Evolutionary conservation across 345 rosid species (phyloP).

Genomic region (Ceriops zippeliana): DNA sequence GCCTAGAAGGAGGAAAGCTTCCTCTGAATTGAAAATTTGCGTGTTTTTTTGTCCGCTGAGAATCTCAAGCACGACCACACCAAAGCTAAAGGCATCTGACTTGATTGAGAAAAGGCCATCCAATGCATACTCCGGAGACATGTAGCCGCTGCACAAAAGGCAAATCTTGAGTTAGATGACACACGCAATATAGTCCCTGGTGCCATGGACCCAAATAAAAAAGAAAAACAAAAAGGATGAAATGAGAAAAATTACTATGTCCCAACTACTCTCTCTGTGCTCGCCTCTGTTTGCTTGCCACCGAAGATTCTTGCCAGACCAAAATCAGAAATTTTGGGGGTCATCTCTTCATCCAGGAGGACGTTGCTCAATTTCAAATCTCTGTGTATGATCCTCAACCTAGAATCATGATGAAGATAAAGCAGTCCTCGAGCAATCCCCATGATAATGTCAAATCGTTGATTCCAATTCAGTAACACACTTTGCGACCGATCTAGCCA

Average conservation of each 20-base stretch:
- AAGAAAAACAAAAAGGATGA: neutral
- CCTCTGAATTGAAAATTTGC: constrained; percentile 7
- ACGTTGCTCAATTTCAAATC: constrained; percentile 27
- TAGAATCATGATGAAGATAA: constrained; percentile 30
- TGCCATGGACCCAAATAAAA: neutral
- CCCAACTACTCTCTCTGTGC: constrained; percentile 20
- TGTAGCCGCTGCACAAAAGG: constrained; percentile 27
- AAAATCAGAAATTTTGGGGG: constrained; percentile 26
- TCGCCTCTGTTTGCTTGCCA: constrained; percentile 23
- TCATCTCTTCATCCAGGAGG: constrained; percentile 19
- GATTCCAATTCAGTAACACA: constrained; percentile 13
- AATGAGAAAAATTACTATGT: constrained; percentile 17
- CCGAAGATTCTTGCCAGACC: constrained; percentile 27
- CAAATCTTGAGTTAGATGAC: neutral
- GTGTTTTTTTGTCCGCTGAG: constrained; percentile 28
- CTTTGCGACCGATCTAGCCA: constrained; percentile 7
- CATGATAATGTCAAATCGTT: constrained; percentile 18
- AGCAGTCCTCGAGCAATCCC: constrained; percentile 24
- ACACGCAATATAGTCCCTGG: too few relatives aligned
- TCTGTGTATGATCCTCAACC: constrained; percentile 27
- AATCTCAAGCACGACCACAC: constrained; percentile 30
- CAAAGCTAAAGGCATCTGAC: constrained; percentile 37
- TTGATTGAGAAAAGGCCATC: constrained; percentile 28
- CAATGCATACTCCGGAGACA: constrained; percentile 27
- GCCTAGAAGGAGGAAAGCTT: constrained; percentile 18